Base-by-base conservation (phyloP, 139 green algal genomes). In the Chlorella sp. region DNA sequence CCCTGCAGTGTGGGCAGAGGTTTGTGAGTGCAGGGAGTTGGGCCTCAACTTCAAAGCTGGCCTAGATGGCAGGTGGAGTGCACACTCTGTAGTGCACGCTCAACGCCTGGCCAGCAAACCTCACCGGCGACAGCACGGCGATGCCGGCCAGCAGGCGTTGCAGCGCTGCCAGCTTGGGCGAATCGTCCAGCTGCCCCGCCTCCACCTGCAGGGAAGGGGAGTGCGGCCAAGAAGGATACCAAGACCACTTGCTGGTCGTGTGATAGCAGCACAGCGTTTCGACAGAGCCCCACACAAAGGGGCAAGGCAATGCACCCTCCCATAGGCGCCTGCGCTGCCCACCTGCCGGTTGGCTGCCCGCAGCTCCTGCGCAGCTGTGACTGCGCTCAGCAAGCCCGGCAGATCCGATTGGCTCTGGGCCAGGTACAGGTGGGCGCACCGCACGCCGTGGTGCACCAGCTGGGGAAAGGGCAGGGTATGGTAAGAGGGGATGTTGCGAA, bases 341-440 rank as follows among this genome's bases (percentile, higher is more conserved):
- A 3, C 70, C 70, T 78, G 41, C 60, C 62, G 56, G 72, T 65
- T 26, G 25, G 73, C 56, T 9, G 28, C 17, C 55, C 73, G 44
- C 70, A 87, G 41, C 44, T 87, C 72, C 4, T 74, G 70, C 1
- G 60, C 39, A 1, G 82, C 57, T 0, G 82, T 82, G 12, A 75
- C 39, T 0, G 20, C 30, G 16, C 16, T 67, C 11, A 71, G 56
- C 36, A 88, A 41, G 28, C 65, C 78, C 17, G 78, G 85, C 51
- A 89, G 85, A 34, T 85, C 78, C 2, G 71, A 30, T 55, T 87
- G 23, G 34, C 62, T 87, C 41, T 91, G 83, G 9, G 57, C 73
- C 36, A 93, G 79, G 84, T 93, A 91, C 70, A 93, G 71, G 63
- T 84, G 44, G 26, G 86, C 89, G 36, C 82, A 87, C 68, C 74